phyloP scores from a whole-genome alignment of 257 asterid species.

The Gardenia jasminoides region DNA sequence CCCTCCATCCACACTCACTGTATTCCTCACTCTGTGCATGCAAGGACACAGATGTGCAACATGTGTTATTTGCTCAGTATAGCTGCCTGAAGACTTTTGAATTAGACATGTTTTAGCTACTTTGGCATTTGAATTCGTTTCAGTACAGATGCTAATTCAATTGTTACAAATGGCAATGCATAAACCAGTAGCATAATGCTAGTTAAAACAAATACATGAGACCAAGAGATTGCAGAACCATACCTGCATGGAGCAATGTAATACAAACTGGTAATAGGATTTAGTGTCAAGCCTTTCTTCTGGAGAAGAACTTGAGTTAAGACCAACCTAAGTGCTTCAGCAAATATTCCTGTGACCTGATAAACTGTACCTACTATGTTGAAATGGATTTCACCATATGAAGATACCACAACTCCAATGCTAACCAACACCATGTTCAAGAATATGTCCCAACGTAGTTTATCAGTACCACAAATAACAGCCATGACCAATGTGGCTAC shows the following conservation, averaged over 20 bases:
- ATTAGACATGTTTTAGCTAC: neutral
- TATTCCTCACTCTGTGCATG: neutral
- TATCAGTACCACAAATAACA: constrained; percentile 91
- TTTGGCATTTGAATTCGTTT: neutral
- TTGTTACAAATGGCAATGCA: neutral
- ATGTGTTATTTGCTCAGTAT: neutral
- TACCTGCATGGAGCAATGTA: constrained; percentile 99
- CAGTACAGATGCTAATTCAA: neutral
- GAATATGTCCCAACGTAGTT: constrained; percentile 78
- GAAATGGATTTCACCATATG: constrained; percentile 97
- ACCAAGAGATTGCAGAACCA: constrained; percentile 23
- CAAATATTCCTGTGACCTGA: constrained; percentile 96
- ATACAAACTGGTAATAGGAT: constrained; percentile 92
- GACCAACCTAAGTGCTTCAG: constrained; percentile 97
- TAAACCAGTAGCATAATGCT: constrained; percentile 1
- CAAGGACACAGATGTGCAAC: neutral
- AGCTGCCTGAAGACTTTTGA: neutral
- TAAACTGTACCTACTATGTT: constrained; percentile 90
- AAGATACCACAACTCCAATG: constrained; percentile 88
- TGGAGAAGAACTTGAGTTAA: constrained; percentile 97
- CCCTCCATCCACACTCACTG: neutral
- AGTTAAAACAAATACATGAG: neutral
- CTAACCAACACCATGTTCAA: constrained; percentile 94
- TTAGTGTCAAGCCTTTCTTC: constrained; percentile 86
- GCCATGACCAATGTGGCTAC: constrained; percentile 97